These are phyloP conservation scores for Laetiporus sulphureus DNA, from an alignment of 1,284 basidiomycete species.

Conservation along the genomic window DNA sequence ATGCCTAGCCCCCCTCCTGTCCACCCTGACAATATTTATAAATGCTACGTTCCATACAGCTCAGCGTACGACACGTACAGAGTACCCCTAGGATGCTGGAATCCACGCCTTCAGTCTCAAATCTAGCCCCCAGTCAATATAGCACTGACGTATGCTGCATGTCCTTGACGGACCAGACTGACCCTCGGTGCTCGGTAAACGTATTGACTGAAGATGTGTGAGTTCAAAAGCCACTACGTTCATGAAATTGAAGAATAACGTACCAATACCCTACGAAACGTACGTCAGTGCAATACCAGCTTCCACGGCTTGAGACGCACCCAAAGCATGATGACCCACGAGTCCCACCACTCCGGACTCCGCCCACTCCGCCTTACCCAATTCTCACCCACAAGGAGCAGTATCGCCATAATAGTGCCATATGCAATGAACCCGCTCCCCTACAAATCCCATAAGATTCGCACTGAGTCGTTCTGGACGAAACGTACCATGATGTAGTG, in stretches of 20 bases:
- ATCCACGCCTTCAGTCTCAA: background rate
- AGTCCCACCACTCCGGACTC: conserved; percentile 90
- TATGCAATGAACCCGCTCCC: conserved; percentile 87
- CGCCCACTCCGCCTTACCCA: conserved; percentile 72
- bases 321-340: conserved; percentile 85
- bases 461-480: background rate
- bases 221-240: too few species aligned
- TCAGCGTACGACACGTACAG: conserved; percentile 25
- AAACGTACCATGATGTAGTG: conserved; percentile 81
- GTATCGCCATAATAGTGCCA: conserved; percentile 76
- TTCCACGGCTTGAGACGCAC: too few species aligned
- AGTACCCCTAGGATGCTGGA: conserved; percentile 36
- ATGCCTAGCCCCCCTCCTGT: conserved; percentile 86
- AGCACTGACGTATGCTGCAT: conserved; percentile 91
- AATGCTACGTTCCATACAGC: background rate
- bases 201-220: too few species aligned
- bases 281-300: background rate
- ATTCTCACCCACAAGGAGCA: conserved; percentile 76
- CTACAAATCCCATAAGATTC: conserved; percentile 17
- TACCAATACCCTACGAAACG: conserved; percentile 49
- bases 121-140: too few species aligned
- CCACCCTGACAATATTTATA: conserved; percentile 62
- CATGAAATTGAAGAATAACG: too few species aligned
- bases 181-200: conserved; percentile 87
- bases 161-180: conserved; percentile 83